Conservation (phyloP, 2,329 filamentous ascomycete genomes). For the Tolypocladium nubicola region DNA sequence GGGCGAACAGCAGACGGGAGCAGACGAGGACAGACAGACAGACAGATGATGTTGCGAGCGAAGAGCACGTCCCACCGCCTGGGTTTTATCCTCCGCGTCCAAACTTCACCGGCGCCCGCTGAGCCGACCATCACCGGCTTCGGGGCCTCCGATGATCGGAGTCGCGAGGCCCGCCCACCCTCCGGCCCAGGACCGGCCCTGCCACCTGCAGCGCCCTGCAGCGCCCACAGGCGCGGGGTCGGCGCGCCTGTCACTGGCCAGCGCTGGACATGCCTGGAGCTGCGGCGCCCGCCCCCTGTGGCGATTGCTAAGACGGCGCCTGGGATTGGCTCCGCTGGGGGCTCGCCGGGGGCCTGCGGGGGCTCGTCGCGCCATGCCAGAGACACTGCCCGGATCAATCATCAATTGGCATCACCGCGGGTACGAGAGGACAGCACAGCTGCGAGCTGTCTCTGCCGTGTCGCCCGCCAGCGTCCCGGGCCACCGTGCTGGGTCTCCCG, state of each 20-base stretch:
- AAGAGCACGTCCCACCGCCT: background rate
- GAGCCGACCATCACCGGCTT: conserved; percentile 3
- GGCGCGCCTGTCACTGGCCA: background rate
- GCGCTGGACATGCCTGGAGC: background rate
- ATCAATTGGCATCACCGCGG: no score
- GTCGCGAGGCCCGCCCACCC: background rate
- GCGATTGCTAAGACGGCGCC: background rate
- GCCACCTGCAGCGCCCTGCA: no score
- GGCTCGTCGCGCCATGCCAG: background rate
- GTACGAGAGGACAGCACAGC: no score
- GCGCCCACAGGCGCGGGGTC: background rate
- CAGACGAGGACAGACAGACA: background rate
- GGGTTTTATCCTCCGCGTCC: background rate
- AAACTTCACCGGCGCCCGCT: background rate
- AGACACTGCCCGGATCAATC: background rate
- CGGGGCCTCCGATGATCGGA: conserved; percentile 12
- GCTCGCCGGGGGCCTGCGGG: no score
- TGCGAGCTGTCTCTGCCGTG: no score
- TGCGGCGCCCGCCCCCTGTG: background rate
- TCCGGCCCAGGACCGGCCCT: conserved; percentile 4
- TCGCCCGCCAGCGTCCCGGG: background rate
- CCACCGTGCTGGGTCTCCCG: background rate
- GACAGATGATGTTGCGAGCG: no score
- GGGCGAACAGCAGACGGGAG: background rate
- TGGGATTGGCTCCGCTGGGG: background rate